Base-by-base conservation (phyloP, 2,329 filamentous ascomycete species). In the Aspergillus sclerotialis region DNA sequence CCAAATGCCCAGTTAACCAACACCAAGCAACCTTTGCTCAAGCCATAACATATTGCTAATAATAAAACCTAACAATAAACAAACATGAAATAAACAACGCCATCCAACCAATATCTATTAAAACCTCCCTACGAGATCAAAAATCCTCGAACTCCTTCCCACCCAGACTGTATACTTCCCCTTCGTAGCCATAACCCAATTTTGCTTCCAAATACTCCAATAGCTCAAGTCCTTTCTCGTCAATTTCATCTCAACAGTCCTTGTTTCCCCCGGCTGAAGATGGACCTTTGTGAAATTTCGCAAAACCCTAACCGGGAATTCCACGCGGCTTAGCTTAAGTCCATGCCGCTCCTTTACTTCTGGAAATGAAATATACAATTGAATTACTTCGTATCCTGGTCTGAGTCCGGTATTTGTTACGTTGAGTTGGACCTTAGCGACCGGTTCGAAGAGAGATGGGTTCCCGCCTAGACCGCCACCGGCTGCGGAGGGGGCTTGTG, bases 241-340 rank as follows among this genome's bases (percentile, higher is more conserved):
- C 36, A 87, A 46, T 1, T 65, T 61, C 46, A 87, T 68, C 13
- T 68, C 65, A 0, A 86, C 71, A 0, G 60, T 69, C 37, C 60
- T 58, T 3, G 58, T 70, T 50, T 77, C 65, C 0, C 75, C 77
- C 0, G 70, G 66, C 4, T 68, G 62, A 11, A 87, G 58, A 16
- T 63, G 56, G 2, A 84, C 64, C 65, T 88, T 87, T 42, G 82
- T 78, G 51, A 88, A 88, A 18, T 82, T 82, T 10, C 84, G 73
- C 13, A 88, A 67, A n/a, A 61, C 60, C 19, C 61, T 55, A 1
- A 78, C 58, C 0, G 82, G 82, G 33, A 85, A 87, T 17, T 86
- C 80, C 14, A 70, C 67, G n/a, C 44, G 28, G 36, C 69, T 64
- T 6, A 61, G 56, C 9, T 40, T 16, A 39, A 15, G 21, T 43